Percentiles rank a stretch among this genome's conserved stretches.
These are phyloP conservation scores for Apiospora pterosperma DNA, from an alignment of 2,329 filamentous ascomycete genomes.

Conservation along the genomic window DNA sequence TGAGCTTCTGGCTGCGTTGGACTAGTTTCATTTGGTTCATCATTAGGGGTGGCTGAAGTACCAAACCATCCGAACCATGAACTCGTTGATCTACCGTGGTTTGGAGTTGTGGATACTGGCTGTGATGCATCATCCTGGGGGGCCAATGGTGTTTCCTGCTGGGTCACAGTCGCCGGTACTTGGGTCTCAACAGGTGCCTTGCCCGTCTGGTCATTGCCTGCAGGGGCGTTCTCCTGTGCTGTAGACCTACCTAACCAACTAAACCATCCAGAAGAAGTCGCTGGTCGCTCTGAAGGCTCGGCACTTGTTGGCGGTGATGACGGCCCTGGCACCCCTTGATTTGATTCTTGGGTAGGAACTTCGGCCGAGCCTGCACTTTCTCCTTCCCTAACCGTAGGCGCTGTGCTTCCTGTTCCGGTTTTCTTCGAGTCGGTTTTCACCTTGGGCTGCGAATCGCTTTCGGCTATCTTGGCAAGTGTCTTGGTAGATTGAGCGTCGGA, in stretches of 20 bases:
- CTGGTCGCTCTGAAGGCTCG: slow-evolving; percentile 10
- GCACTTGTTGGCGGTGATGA: not conserved
- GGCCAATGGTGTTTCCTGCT: not conserved
- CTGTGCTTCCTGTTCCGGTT: not conserved
- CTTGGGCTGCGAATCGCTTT: slow-evolving; percentile 9
- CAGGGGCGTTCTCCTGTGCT: not conserved
- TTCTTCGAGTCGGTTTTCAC: not conserved
- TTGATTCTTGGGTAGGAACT: not conserved
- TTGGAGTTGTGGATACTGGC: slow-evolving; percentile 15
- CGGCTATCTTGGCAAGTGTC: slow-evolving; percentile 21
- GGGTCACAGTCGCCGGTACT: not conserved
- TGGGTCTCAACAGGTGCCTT: not conserved
- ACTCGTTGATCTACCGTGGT: slow-evolving; percentile 18
- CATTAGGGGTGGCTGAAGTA: slow-evolving; percentile 13
- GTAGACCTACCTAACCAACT: not conserved
- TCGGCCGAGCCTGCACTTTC: not conserved
- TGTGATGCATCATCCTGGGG: slow-evolving; percentile 8
- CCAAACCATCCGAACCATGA: slow-evolving; percentile 35
- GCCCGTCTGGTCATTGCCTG: not conserved
- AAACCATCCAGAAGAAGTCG: slow-evolving; percentile 1
- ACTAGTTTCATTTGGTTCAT: slow-evolving; percentile 7
- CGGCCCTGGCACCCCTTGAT: not conserved
- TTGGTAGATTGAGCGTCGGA: slow-evolving; percentile 26
- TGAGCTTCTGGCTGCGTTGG: slow-evolving; percentile 17
- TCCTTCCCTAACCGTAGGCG: not conserved